A percentile compares a stretch with the other conserved stretches of the same genome.
These are phyloP conservation scores for Fusarium sp. DNA, from an alignment of 2,329 filamentous ascomycete species.

Conservation along the genomic window DNA sequence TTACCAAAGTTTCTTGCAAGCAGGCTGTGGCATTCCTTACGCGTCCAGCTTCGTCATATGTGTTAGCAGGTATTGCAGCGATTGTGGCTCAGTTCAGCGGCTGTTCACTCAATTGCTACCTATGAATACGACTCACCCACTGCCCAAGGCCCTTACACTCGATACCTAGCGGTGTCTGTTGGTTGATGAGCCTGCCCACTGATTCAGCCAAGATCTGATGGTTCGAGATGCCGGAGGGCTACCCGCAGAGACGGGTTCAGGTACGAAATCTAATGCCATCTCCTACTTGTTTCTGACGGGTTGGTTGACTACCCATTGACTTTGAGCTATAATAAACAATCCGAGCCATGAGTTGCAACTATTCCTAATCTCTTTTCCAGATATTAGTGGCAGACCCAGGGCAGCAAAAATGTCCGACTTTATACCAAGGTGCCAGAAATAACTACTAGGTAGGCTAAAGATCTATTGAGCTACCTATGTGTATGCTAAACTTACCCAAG, in stretches of 20 bases:
- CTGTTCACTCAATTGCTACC: not conserved
- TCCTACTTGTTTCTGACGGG: not conserved
- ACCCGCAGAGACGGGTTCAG: not conserved
- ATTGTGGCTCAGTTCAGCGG: not conserved
- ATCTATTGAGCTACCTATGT: not conserved
- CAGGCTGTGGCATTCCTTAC: conserved; percentile 31
- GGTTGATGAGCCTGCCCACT: not conserved
- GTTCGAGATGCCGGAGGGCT: not conserved
- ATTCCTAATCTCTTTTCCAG: not conserved
- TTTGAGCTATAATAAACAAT: not conserved
- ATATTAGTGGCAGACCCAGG: not conserved
- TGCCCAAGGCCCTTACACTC: not conserved
- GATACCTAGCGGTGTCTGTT: not conserved
- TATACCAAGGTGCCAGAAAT: not conserved
- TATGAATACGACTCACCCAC: not conserved
- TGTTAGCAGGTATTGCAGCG: not conserved
- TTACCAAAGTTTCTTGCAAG: not conserved
- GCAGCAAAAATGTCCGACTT: not conserved
- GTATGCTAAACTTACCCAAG: not conserved
- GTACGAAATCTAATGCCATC: not conserved
- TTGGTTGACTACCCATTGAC: not conserved
- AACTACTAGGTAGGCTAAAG: not conserved
- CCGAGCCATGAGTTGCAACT: not conserved
- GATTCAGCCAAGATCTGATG: not conserved
- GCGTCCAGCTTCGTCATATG: conserved; percentile 23